Base-by-base conservation (phyloP, 2,329 filamentous ascomycete species). In the Rachicladosporium sp. region DNA sequence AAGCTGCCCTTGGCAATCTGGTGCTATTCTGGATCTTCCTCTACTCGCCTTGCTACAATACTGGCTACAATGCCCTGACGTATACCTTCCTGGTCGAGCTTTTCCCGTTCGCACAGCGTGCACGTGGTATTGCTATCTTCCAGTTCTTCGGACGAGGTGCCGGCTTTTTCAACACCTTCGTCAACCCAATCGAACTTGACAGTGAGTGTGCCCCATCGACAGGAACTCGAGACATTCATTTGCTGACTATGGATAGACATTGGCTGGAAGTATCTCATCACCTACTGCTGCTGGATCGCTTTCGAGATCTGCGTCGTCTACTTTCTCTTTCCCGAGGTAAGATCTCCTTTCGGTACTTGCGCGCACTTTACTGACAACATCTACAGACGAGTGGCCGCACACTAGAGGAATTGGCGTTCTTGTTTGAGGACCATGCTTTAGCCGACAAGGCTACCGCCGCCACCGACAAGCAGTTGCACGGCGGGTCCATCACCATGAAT, bases 31-130 rank as follows among this genome's bases (percentile, higher is more conserved):
- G 76, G 57, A 75, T 74, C 48, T 79, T 76, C 45, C 61, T 66
- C 3, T 80, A 77, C 54, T 67, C 66, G 7, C 72, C 74, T 3
- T 65, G 62, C 44, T 80, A 80, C 54, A 79, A 79, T 48, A 66
- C 80, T 36, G 76, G 74, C n/a, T 77, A 78, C 55, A 80, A 80
- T 51, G 73, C 76, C 10, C 61, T 81, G 40, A 77, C 74, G 1
- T 78, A 78, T 56, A 78, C 71, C 10, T 76, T 72, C 54, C 62
- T 77, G 4, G 61, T 77, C 13, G 74, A 78, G 45, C 56, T 78
- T 0, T 76, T 74, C 60, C 74, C 74, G 1, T 79, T 71, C 49
- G 62, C 69, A 2, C 64, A 70, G 39, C 67, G 73, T 43, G 68
- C 71, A 31, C 73, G 73, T 42, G 75, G 76, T 57, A 71, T 79